phyloP scores from a whole-genome alignment of 2,329 filamentous ascomycete genomes.

The Colletotrichum echinochloae region DNA sequence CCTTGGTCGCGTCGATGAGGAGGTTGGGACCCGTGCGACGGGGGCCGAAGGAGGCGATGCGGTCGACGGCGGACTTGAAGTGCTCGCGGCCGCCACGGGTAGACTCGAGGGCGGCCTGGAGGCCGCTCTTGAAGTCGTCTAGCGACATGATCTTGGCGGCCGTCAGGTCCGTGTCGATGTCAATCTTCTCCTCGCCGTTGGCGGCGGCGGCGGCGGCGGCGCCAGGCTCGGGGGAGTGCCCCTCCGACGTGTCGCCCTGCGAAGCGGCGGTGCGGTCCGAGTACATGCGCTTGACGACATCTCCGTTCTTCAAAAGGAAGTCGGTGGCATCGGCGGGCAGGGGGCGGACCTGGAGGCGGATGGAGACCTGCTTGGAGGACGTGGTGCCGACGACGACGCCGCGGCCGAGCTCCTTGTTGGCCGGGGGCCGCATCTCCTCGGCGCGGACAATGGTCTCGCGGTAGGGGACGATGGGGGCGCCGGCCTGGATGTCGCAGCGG shows the following conservation, averaged over 20 bases:
- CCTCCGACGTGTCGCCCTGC: slow-evolving; percentile 52
- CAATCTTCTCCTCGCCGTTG: slow-evolving; percentile 51
- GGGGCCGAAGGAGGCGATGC: slow-evolving; percentile 91
- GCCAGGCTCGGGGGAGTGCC: not conserved
- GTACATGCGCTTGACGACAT: slow-evolving; percentile 83
- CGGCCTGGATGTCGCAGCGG: slow-evolving; percentile 92
- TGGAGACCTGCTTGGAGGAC: slow-evolving; percentile 85
- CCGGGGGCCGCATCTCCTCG: slow-evolving; percentile 91
- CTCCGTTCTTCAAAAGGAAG: slow-evolving; percentile 84
- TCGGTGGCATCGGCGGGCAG: slow-evolving; percentile 83
- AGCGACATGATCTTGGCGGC: slow-evolving; percentile 74
- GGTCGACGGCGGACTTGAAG: slow-evolving; percentile 82
- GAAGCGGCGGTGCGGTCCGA: slow-evolving; percentile 68
- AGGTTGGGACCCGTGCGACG: slow-evolving; percentile 88
- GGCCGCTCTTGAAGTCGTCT: slow-evolving; percentile 80
- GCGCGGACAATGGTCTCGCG: slow-evolving; percentile 89
- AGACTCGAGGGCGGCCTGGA: slow-evolving; percentile 75
- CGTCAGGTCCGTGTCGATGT: slow-evolving; percentile 65
- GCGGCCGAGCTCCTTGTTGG: slow-evolving; percentile 85
- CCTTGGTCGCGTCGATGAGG: slow-evolving; percentile 83
- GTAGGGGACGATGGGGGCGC: slow-evolving; percentile 95
- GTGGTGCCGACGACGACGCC: slow-evolving; percentile 82
- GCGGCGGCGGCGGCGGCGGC: slow-evolving; percentile 3
- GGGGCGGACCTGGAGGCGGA: slow-evolving; percentile 82
- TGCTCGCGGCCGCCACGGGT: slow-evolving; percentile 76